These are phyloP conservation scores for Hermanozyma aechmeae DNA, from an alignment of 805 yeast genomes.

Conservation along the genomic window DNA sequence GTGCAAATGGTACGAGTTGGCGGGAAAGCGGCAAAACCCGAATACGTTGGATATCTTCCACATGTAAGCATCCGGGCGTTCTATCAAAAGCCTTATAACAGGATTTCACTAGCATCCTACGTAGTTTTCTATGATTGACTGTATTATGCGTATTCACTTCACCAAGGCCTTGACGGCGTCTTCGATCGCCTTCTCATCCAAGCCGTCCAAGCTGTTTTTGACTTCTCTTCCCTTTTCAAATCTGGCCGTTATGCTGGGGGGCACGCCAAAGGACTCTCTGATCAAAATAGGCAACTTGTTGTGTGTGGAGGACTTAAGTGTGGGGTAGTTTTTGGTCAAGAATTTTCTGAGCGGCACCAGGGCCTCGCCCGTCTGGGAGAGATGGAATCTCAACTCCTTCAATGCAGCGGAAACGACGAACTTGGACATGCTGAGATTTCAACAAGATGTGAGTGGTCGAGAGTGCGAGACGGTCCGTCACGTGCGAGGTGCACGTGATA, in stretches of 20 bases:
- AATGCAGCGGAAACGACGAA: slow-evolving; percentile 44
- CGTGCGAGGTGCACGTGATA: too few species aligned
- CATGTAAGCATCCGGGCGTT: too few species aligned
- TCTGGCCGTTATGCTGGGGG: slow-evolving; percentile 70
- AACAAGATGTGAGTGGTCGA: too few species aligned
- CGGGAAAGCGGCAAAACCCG: too few species aligned
- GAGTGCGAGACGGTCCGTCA: too few species aligned
- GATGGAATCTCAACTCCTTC: slow-evolving; percentile 73
- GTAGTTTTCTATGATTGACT: too few species aligned
- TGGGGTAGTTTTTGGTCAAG: slow-evolving; percentile 53
- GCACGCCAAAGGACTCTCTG: slow-evolving; percentile 66
- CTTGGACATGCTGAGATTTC: slow-evolving; percentile 30
- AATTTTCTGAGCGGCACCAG: slow-evolving; percentile 59
- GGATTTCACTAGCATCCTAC: neutral
- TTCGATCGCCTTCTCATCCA: neutral
- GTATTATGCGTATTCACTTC: too few species aligned
- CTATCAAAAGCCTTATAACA: neutral
- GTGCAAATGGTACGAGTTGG: too few species aligned
- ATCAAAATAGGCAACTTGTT: slow-evolving; percentile 66
- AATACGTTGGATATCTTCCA: too few species aligned
- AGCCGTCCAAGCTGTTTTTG: slow-evolving; percentile 33
- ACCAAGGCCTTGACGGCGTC: neutral
- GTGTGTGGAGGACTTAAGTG: slow-evolving; percentile 45
- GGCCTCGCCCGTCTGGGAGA: slow-evolving; percentile 71
- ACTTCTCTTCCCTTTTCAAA: slow-evolving; percentile 49